These are phyloP conservation scores for Beauveria scarabaeidicola DNA, from an alignment of 2,329 filamentous ascomycete genomes.

Conservation along the genomic window DNA sequence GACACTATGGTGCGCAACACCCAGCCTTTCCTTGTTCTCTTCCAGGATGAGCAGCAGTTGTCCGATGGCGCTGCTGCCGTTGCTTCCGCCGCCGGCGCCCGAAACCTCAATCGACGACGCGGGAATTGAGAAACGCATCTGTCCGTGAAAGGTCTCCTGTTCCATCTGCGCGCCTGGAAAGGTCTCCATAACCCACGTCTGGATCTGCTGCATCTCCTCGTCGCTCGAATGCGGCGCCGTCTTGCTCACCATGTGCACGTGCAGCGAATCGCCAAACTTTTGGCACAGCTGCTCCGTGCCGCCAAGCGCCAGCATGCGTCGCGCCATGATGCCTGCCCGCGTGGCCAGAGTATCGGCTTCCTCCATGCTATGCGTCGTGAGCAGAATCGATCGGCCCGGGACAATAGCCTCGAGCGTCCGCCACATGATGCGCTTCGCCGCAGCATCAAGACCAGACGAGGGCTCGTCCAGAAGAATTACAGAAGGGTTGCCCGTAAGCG, in stretches of 20 bases:
- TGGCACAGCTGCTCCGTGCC: constrained; percentile 58
- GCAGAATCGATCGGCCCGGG: constrained; percentile 56
- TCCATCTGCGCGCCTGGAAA: constrained; percentile 58
- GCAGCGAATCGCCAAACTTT: constrained; percentile 63
- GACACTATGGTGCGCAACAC: constrained; percentile 74
- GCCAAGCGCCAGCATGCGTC: constrained; percentile 71
- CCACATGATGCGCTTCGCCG: constrained; percentile 70
- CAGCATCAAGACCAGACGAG: constrained; percentile 63
- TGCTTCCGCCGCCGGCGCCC: constrained; percentile 13
- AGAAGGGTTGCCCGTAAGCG: constrained; percentile 64
- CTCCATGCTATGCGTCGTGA: constrained; percentile 76
- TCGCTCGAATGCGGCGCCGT: constrained; percentile 61
- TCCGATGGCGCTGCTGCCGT: constrained; percentile 45
- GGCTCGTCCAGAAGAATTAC: constrained; percentile 71
- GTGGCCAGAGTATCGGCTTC: constrained; percentile 67
- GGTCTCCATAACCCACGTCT: constrained; percentile 49
- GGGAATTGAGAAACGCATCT: constrained; percentile 20
- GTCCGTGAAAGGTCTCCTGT: constrained; percentile 40
- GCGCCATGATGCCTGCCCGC: constrained; percentile 62
- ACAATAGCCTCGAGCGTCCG: constrained; percentile 57
- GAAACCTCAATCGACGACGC: constrained; percentile 18
- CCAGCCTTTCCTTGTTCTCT: constrained; percentile 53
- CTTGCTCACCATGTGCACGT: constrained; percentile 66
- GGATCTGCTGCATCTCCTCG: constrained; percentile 55
- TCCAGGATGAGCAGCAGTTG: constrained; percentile 64